Evolutionary conservation across 2,329 filamentous ascomycete genomes (phyloP).

Genomic region (Apiospora pterosperma): DNA sequence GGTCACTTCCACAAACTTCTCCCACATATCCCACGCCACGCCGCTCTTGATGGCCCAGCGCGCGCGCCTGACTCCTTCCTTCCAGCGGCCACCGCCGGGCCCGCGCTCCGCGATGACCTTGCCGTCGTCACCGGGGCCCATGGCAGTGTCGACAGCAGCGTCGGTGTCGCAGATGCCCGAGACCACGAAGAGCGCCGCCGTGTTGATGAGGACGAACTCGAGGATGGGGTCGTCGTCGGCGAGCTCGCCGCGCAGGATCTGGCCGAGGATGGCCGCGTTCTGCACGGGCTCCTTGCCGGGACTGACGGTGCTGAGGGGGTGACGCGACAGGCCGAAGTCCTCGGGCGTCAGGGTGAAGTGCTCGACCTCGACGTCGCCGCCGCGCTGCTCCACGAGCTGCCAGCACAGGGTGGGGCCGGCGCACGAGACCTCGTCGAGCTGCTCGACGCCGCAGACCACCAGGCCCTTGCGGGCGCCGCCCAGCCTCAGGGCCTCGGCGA

Average conservation of each 20-base stretch:
- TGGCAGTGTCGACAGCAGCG: conserved; percentile 64
- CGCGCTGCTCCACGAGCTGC: conserved; percentile 58
- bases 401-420: conserved; percentile 88
- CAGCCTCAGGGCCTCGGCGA: conserved; percentile 77
- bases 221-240: conserved; percentile 77
- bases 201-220: conserved; percentile 93
- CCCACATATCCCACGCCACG: conserved; percentile 79
- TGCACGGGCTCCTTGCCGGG: conserved; percentile 81
- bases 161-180: conserved; percentile 86
- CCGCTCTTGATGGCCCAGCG: conserved; percentile 86
- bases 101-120: conserved; percentile 78
- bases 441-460: conserved; percentile 89
- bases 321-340: conserved; percentile 81
- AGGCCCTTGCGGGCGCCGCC: conserved; percentile 78
- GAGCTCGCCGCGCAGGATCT: conserved; percentile 71
- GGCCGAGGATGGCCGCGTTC: conserved; percentile 81
- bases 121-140: conserved; percentile 79
- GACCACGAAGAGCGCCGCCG: conserved; percentile 80
- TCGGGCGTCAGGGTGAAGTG: conserved; percentile 74
- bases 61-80: conserved; percentile 85
- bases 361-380: conserved; percentile 55
- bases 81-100: conserved; percentile 86
- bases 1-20: conserved; percentile 78
- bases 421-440: conserved; percentile 92
- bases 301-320: conserved; percentile 74